Percentiles rank a stretch among this genome's conserved stretches.
phyloP scores from a whole-genome alignment of 78 protist genomes.

The Dictyostelium capitatum region DNA sequence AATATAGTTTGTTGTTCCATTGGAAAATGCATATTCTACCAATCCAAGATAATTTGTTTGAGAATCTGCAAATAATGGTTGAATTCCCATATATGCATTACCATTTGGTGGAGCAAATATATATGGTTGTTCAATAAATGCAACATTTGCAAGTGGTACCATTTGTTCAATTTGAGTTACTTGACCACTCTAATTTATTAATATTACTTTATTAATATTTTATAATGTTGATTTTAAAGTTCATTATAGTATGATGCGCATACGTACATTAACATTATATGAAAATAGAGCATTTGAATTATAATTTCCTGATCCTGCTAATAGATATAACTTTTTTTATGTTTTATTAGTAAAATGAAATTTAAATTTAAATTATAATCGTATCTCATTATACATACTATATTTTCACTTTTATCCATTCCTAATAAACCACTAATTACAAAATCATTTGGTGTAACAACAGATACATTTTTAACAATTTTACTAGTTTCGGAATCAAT shows the following conservation, averaged over 20 bases:
- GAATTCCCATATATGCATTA: background rate
- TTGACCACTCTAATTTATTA: no score
- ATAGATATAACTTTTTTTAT: no score
- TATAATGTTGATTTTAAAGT: no score
- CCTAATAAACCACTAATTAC: background rate
- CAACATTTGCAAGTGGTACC: background rate
- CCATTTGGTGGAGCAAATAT: background rate
- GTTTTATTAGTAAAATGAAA: no score
- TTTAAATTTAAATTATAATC: no score
- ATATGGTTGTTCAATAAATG: background rate
- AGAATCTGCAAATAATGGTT: background rate
- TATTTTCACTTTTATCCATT: background rate
- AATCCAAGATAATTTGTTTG: background rate
- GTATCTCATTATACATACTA: no score
- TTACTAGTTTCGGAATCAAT: background rate
- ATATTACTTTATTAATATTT: no score
- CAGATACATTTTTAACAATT: background rate
- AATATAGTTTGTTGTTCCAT: background rate
- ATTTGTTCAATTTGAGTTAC: no score
- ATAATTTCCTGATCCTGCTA: no score
- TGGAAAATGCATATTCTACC: background rate
- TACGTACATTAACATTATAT: no score
- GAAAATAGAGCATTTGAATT: no score
- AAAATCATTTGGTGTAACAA: background rate
- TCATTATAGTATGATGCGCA: no score